Evolutionary conservation across 176 grass and related monocot genomes (phyloP).

Genomic region (Melocanna baccifera): DNA sequence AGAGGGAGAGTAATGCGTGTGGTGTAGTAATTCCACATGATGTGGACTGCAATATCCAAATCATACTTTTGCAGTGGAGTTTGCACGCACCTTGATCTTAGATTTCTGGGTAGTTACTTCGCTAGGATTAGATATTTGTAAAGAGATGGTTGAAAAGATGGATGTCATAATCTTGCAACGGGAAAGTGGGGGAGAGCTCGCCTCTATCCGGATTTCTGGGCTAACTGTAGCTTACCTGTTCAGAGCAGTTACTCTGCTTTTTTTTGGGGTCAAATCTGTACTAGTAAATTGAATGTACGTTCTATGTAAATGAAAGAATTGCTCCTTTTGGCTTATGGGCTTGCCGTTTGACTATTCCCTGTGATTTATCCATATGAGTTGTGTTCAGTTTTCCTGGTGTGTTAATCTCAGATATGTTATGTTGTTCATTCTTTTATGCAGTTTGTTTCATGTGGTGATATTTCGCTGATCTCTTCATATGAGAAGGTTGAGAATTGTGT

Average conservation of each 20-base stretch:
- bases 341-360: neutral
- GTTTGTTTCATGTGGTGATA: conserved; percentile 82
- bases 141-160: no score
- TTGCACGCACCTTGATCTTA: no score
- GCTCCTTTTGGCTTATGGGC: neutral
- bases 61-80: no score
- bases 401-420: neutral
- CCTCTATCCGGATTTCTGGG: neutral
- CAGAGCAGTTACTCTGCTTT: neutral
- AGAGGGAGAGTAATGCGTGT: neutral
- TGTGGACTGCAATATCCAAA: neutral
- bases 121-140: no score
- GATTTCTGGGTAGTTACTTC: no score
- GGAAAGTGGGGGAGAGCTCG: neutral
- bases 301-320: neutral
- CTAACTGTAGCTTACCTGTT: neutral
- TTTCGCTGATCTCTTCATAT: conserved; percentile 85
- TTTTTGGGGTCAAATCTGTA: neutral
- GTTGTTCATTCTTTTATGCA: conserved; percentile 28
- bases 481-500: conserved; percentile 95
- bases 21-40: neutral
- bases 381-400: neutral
- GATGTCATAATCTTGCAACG: neutral
- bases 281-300: neutral
- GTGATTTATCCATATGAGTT: neutral